Evolutionary conservation across 768 basidiomycete genomes (phyloP).

Genomic region (Trichaptum fuscoviolaceum): DNA sequence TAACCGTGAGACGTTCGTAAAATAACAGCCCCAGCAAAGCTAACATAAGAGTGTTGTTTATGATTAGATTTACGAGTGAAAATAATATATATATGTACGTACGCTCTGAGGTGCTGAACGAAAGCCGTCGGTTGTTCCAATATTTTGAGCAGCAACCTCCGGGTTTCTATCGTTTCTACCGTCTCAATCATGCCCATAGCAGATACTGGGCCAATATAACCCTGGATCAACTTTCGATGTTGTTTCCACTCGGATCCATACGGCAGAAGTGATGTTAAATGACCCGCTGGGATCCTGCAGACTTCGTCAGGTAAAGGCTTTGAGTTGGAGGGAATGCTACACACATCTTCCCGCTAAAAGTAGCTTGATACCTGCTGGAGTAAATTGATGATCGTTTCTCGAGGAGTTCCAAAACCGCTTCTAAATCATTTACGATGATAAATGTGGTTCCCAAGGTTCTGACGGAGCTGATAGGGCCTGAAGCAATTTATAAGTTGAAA

Average conservation of each 20-base stretch:
- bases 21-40: conserved; percentile 30
- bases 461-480: conserved; percentile 45
- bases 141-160: not conserved
- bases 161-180: not conserved
- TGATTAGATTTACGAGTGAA: not conserved
- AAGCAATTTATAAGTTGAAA: conserved; percentile 4
- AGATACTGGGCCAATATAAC: not conserved
- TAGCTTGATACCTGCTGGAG: conserved; percentile 33
- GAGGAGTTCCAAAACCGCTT: conserved; percentile 39
- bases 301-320: not conserved
- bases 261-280: not conserved
- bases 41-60: conserved; percentile 9
- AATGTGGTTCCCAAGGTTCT: conserved; percentile 37
- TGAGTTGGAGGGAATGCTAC: not conserved
- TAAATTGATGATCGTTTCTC: conserved; percentile 43
- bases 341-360: not conserved
- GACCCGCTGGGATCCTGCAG: not conserved
- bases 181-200: not conserved
- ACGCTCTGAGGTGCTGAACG: not conserved
- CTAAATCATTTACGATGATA: conserved; percentile 42
- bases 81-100: not conserved
- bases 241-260: not conserved
- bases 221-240: not conserved
- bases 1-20: conserved; percentile 38
- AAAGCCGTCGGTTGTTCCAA: not conserved